phyloP scores from a whole-genome alignment of 164 flowering plant genomes.

The Cinnamomum micranthum region DNA sequence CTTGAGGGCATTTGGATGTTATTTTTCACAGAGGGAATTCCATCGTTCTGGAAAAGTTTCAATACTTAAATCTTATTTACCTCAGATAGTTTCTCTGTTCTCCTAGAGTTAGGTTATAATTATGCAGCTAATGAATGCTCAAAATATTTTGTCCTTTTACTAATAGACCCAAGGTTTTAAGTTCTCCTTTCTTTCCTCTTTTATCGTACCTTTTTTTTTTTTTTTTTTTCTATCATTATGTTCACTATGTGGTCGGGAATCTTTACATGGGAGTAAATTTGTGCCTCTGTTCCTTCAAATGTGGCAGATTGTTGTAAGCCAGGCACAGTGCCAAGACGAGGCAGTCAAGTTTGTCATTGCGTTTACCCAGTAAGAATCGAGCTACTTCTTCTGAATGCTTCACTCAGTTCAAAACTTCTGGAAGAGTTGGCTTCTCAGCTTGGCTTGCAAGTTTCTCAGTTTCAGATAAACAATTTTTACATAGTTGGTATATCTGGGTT shows the following conservation, averaged over 20 bases:
- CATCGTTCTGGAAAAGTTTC: too few relatives aligned
- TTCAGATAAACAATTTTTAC: constrained; percentile 76
- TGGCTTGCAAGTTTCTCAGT: constrained; percentile 59
- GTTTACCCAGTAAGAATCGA: constrained; percentile 90
- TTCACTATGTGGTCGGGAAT: not conserved
- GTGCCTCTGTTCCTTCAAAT: constrained; percentile 4
- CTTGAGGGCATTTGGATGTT: too few relatives aligned
- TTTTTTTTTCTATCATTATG: not conserved
- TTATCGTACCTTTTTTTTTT: too few relatives aligned
- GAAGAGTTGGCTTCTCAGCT: constrained; percentile 73
- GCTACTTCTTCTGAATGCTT: constrained; percentile 73
- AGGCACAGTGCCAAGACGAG: constrained; percentile 69
- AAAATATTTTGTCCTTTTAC: too few relatives aligned
- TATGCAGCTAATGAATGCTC: too few relatives aligned
- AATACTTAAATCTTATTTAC: too few relatives aligned
- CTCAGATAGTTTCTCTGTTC: too few relatives aligned
- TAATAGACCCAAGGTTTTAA: too few relatives aligned
- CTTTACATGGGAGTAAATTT: not conserved
- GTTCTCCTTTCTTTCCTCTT: too few relatives aligned
- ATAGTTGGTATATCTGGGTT: constrained; percentile 51
- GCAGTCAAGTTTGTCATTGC: constrained; percentile 67
- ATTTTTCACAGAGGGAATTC: too few relatives aligned
- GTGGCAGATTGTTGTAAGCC: constrained; percentile 74
- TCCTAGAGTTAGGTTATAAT: too few relatives aligned
- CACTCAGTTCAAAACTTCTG: constrained; percentile 66